phyloP scores from a whole-genome alignment of 164 flowering plant genomes.

The Brasenia schreberi region DNA sequence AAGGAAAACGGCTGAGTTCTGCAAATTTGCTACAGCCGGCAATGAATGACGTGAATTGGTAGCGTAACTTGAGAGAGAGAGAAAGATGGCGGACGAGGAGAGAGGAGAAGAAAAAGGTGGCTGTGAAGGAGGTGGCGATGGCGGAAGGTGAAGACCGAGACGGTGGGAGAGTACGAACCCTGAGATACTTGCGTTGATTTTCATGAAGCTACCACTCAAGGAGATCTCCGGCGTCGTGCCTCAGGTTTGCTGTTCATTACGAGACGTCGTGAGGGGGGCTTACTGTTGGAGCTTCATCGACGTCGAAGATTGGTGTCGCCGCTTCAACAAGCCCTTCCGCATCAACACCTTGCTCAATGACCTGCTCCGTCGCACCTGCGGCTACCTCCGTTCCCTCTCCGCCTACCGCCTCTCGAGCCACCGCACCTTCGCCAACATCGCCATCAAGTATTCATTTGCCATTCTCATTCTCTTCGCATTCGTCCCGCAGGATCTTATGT shows the following conservation, averaged over 20 bases:
- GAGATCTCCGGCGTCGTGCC: conserved; percentile 10
- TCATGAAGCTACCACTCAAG: conserved; percentile 9
- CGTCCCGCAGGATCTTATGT: too few species aligned
- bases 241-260: conserved; percentile 19
- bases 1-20: too few species aligned
- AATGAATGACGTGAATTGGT: too few species aligned
- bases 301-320: conserved; percentile 19
- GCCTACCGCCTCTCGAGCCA: background rate
- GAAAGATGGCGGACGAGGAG: background rate
- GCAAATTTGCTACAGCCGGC: too few species aligned
- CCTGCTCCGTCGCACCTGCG: background rate
- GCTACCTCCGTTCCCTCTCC: background rate
- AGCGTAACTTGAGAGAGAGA: background rate
- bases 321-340: conserved; percentile 4
- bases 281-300: conserved; percentile 23
- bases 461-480: background rate
- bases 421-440: background rate
- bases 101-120: background rate
- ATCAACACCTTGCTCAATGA: background rate
- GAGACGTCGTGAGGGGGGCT: conserved; percentile 14
- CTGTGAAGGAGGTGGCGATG: background rate
- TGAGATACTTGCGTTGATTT: conserved; percentile 17
- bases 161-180: conserved; percentile 8
- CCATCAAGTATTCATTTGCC: background rate
- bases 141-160: background rate